Conservation (phyloP, 805 yeast genomes). For the Yamadazyma olivae region DNA sequence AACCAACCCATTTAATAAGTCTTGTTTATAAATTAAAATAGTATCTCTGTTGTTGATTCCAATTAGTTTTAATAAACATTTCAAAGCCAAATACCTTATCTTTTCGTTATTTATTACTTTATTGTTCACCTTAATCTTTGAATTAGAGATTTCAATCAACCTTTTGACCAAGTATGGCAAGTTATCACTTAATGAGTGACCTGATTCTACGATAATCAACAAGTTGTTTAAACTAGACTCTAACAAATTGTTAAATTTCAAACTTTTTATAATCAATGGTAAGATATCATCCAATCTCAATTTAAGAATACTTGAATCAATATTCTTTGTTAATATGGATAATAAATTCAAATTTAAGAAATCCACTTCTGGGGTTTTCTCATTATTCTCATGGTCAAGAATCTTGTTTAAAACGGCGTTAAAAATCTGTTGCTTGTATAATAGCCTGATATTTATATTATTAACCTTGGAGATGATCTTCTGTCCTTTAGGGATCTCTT, state of each 20-base stretch:
- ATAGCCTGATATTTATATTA: constrained; percentile 57
- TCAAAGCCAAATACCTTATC: constrained; percentile 56
- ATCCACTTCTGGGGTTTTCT: not conserved
- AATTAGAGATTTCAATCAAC: constrained; percentile 38
- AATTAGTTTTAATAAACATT: constrained; percentile 47
- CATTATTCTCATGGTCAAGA: constrained; percentile 21
- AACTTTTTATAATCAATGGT: constrained; percentile 69
- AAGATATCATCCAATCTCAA: constrained; percentile 62
- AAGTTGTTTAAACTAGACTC: constrained; percentile 62
- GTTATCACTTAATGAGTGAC: constrained; percentile 50
- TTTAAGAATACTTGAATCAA: constrained; percentile 63
- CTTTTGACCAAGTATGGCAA: constrained; percentile 55
- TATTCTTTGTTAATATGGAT: constrained; percentile 62
- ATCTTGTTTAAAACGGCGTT: constrained; percentile 53
- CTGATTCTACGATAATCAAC: constrained; percentile 50
- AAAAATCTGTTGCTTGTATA: constrained; percentile 82
- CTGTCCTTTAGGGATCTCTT: constrained; percentile 28
- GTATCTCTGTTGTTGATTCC: constrained; percentile 36
- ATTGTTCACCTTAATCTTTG: constrained; percentile 10
- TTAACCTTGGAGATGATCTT: constrained; percentile 41
- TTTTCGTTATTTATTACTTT: constrained; percentile 36
- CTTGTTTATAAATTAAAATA: constrained; percentile 50
- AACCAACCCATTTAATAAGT: constrained; percentile 46
- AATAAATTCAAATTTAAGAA: constrained; percentile 63
- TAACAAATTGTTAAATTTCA: constrained; percentile 50